These are phyloP conservation scores for Pilasporangium apinafurcum DNA, from an alignment of 352 stramenopile genomes.

Conservation along the genomic window DNA sequence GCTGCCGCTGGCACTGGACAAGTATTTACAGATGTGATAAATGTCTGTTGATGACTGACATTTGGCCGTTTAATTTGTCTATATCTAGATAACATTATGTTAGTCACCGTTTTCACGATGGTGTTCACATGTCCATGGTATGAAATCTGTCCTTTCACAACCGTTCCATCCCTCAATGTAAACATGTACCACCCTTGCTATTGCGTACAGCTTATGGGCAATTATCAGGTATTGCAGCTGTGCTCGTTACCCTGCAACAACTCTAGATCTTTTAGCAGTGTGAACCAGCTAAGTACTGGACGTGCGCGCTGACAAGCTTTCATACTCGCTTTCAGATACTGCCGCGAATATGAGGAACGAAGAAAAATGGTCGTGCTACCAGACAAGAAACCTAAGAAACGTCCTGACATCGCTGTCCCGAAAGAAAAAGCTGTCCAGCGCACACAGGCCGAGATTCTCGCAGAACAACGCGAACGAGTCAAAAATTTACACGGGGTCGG, in stretches of 20 bases:
- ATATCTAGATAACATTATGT: conserved; percentile 56
- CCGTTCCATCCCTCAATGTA: not conserved
- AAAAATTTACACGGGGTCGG: conserved; percentile 55
- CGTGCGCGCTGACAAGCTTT: not conserved
- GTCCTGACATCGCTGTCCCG: conserved; percentile 59
- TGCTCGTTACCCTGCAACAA: no score
- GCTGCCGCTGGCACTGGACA: not conserved
- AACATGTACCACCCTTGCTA: not conserved
- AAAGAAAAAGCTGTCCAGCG: conserved; percentile 48
- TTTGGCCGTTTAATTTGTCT: not conserved
- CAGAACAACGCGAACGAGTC: conserved; percentile 59
- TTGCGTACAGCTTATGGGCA: conserved; percentile 46
- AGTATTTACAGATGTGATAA: no score
- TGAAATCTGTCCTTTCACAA: not conserved
- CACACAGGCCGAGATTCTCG: conserved; percentile 77
- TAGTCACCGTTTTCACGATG: conserved; percentile 75
- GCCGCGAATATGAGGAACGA: conserved; percentile 46
- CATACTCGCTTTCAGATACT: conserved; percentile 16
- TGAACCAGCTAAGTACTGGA: no score
- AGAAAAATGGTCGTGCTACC: conserved; percentile 54
- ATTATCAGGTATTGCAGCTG: conserved; percentile 57
- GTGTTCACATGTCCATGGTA: conserved; percentile 80
- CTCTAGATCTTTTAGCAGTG: no score
- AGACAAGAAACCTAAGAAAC: conserved; percentile 68
- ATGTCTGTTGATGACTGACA: no score